These are phyloP conservation scores for Boletus smithii DNA, from an alignment of 1,284 basidiomycete species.

Conservation along the genomic window DNA sequence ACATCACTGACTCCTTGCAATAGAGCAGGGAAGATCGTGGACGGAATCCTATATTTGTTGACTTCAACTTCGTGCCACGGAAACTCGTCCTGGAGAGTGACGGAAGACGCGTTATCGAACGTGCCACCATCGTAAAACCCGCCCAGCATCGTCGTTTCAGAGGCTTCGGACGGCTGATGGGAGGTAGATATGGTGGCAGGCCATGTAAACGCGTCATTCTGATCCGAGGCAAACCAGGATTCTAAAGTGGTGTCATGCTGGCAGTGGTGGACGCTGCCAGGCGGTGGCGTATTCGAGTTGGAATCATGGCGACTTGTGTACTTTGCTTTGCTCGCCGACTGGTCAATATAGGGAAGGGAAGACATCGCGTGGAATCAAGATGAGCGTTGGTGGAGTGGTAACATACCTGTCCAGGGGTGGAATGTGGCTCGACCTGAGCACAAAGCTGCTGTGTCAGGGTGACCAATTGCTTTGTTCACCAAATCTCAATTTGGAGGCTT, in stretches of 20 bases:
- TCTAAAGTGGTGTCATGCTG: background rate
- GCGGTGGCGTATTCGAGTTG: background rate
- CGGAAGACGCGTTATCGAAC: slow-evolving; percentile 14
- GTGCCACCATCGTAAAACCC: background rate
- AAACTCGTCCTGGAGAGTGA: slow-evolving; percentile 11
- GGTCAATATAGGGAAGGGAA: background rate
- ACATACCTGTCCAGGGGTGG: background rate
- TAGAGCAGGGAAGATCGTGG: slow-evolving; percentile 15
- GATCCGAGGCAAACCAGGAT: background rate
- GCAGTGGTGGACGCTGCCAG: too few relatives aligned
- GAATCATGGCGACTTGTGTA: background rate
- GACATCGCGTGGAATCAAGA: slow-evolving; percentile 11
- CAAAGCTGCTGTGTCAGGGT: slow-evolving; percentile 14
- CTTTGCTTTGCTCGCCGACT: background rate
- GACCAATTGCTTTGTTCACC: slow-evolving; percentile 13
- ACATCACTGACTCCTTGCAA: slow-evolving; percentile 13
- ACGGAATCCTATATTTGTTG: slow-evolving; percentile 14
- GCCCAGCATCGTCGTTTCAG: slow-evolving; percentile 4
- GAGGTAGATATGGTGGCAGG: slow-evolving; percentile 5
- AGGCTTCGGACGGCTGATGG: slow-evolving; percentile 1
- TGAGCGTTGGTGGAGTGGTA: slow-evolving; percentile 1
- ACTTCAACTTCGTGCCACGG: slow-evolving; percentile 5
- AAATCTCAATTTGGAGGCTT: background rate
- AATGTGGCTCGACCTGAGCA: slow-evolving; percentile 9
- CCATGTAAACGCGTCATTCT: background rate